These are phyloP conservation scores for Termitomyces sp. DNA, from an alignment of 768 basidiomycete genomes.

Conservation along the genomic window DNA sequence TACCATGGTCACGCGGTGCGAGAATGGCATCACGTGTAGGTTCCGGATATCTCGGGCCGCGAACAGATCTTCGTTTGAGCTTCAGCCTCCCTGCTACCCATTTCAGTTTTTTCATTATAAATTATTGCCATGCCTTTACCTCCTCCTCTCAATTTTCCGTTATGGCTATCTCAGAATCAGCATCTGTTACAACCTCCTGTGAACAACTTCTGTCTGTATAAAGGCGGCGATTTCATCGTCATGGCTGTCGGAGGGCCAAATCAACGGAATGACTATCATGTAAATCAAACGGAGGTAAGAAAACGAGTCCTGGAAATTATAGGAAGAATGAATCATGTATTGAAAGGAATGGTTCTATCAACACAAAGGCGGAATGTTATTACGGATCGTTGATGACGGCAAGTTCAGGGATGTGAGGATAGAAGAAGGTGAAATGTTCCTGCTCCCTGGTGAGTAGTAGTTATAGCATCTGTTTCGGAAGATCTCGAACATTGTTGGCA, in stretches of 20 bases:
- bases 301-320: not conserved
- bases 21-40: slow-evolving; percentile 14
- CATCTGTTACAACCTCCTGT: slow-evolving; percentile 53
- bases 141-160: slow-evolving; percentile 83
- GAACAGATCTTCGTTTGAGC: not conserved
- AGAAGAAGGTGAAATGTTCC: slow-evolving; percentile 95
- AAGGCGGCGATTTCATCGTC: slow-evolving; percentile 83
- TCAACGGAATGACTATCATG: slow-evolving; percentile 88
- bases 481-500: slow-evolving; percentile 21
- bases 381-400: slow-evolving; percentile 80
- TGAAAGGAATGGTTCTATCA: slow-evolving; percentile 99
- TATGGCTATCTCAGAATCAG: slow-evolving; percentile 82
- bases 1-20: slow-evolving; percentile 15
- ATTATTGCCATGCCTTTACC: slow-evolving; percentile 56
- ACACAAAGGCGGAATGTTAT: slow-evolving; percentile 88
- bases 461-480: slow-evolving; percentile 22
- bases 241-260: slow-evolving; percentile 98
- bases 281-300: slow-evolving; percentile 89
- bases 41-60: slow-evolving; percentile 3
- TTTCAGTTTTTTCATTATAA: not conserved
- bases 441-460: slow-evolving; percentile 71
- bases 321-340: slow-evolving; percentile 40
- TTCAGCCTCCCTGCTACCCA: not conserved
- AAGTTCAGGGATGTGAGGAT: slow-evolving; percentile 84
- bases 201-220: not conserved